Evolutionary conservation across 495 filamentous ascomycete species (phyloP).

Genomic region (Halenospora varia): DNA sequence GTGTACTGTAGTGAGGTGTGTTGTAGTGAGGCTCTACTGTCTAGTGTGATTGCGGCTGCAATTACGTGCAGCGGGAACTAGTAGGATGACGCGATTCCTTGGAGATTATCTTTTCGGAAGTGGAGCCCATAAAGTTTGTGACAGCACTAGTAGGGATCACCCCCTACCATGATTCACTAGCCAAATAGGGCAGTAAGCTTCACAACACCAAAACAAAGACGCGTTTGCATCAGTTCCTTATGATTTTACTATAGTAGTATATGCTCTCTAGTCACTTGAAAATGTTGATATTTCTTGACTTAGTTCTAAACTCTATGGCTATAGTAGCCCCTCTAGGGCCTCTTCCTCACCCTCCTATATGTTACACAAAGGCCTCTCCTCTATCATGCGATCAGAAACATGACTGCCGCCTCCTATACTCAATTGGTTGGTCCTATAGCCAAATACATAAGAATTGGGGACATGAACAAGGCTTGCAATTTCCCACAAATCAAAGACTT

Average conservation of each 20-base stretch:
- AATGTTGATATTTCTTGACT: not conserved
- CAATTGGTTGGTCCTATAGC: not conserved
- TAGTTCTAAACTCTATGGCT: not conserved
- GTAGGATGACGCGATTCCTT: no score
- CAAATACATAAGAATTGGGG: conserved; percentile 1
- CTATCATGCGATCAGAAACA: not conserved
- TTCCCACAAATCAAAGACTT: no score
- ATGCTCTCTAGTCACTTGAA: not conserved
- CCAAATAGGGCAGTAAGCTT: not conserved
- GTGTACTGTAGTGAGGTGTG: no score
- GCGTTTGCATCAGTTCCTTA: not conserved
- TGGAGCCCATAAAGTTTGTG: not conserved
- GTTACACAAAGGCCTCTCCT: not conserved
- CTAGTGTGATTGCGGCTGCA: no score
- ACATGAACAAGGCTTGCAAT: no score
- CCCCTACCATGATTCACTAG: not conserved
- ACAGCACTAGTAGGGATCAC: not conserved
- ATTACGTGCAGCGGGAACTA: no score
- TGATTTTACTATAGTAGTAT: not conserved
- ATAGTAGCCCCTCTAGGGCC: not conserved
- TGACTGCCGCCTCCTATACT: not conserved
- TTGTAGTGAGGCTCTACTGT: no score
- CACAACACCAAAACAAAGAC: conserved; percentile 5
- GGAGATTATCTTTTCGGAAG: no score
- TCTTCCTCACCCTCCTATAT: not conserved